These are phyloP conservation scores for Ophiostoma australiae DNA, from an alignment of 2,329 filamentous ascomycete species.

Conservation along the genomic window DNA sequence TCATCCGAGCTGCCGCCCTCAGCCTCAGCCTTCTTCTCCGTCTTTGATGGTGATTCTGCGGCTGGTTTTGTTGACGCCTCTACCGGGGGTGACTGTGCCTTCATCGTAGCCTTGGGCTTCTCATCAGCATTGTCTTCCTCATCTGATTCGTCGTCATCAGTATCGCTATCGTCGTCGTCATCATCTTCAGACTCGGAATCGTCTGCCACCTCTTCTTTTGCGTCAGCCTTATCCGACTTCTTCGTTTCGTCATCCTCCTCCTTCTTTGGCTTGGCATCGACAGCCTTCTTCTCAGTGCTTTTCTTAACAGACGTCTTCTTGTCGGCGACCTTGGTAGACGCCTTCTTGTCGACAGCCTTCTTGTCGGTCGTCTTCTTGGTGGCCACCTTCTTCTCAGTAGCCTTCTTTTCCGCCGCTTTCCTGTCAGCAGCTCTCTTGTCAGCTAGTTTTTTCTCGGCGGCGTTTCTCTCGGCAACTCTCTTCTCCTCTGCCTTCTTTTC, in stretches of 20 bases:
- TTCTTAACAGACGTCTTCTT: constrained; percentile 7
- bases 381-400: constrained; percentile 3
- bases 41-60: constrained; percentile 5
- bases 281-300: neutral
- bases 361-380: neutral
- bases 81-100: constrained; percentile 19
- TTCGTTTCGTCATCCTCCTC: constrained; percentile 17
- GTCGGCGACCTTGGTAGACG: constrained; percentile 3
- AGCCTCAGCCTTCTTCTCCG: constrained; percentile 4
- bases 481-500: constrained; percentile 10
- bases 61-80: neutral
- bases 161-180: constrained; percentile 24
- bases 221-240: neutral
- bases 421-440: neutral
- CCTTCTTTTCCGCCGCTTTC: constrained; percentile 10
- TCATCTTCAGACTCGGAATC: constrained; percentile 25
- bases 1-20: neutral
- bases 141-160: constrained; percentile 26
- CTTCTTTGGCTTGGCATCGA: constrained; percentile 19
- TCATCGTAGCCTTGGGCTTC: constrained; percentile 32
- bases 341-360: constrained; percentile 17
- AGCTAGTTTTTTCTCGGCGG: neutral
- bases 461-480: constrained; percentile 1
- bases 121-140: constrained; percentile 27
- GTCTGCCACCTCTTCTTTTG: constrained; percentile 19